Percentiles rank a stretch among this genome's conserved stretches.
These are phyloP conservation scores for Salix purpurea DNA, from an alignment of 345 rosid genomes.

Conservation along the genomic window DNA sequence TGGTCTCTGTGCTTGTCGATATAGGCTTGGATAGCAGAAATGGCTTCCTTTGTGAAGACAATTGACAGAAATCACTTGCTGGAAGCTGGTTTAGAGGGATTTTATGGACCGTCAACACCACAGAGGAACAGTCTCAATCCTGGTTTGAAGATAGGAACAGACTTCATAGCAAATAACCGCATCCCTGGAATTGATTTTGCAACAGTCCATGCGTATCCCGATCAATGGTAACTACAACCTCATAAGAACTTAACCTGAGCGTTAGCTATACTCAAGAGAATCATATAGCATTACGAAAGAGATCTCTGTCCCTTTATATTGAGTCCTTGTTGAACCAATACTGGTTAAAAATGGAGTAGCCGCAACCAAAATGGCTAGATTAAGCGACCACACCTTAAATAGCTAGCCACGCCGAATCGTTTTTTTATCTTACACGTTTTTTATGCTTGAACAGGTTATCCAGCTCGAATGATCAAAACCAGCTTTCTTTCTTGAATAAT, in stretches of 20 bases:
- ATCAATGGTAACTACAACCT: conserved; percentile 20
- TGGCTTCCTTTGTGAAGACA: conserved; percentile 28
- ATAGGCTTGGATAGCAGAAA: conserved; percentile 49
- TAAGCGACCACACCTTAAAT: neutral
- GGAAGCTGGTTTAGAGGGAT: conserved; percentile 36
- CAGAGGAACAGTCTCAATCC: conserved; percentile 22
- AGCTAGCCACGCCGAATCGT: neutral
- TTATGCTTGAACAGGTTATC: conserved; percentile 47
- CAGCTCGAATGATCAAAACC: conserved; percentile 39
- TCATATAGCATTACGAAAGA: neutral
- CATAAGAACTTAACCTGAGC: neutral
- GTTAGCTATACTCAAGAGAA: neutral
- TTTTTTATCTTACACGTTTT: neutral
- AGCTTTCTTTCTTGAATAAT: conserved; percentile 24
- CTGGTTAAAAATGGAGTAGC: neutral
- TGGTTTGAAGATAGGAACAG: conserved; percentile 23
- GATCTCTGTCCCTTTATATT: neutral
- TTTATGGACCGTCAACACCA: conserved; percentile 29
- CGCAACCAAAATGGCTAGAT: neutral
- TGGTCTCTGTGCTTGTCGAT: conserved; percentile 8
- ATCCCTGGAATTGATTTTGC: conserved; percentile 26
- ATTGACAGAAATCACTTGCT: conserved; percentile 32
- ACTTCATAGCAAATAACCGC: conserved; percentile 28
- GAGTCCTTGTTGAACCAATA: neutral
- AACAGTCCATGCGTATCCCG: conserved; percentile 28